Percentiles rank a stretch among this genome's conserved stretches.
These are phyloP conservation scores for Leccinum ochraceum DNA, from an alignment of 768 basidiomycete species.

Conservation along the genomic window DNA sequence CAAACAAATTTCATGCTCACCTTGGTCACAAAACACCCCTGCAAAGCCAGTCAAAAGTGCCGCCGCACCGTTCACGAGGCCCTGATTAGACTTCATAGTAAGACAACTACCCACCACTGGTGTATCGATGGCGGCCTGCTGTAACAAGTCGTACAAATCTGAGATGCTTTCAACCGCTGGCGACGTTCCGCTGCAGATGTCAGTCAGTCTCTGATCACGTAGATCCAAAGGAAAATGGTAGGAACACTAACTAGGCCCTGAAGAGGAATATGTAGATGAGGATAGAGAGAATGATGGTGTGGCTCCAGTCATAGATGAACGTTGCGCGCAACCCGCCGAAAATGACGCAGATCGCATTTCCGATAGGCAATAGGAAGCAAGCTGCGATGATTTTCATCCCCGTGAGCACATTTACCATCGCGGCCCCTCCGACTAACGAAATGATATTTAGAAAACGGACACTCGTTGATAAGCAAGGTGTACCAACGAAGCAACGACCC, in stretches of 20 bases:
- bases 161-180: slow-evolving; percentile 41
- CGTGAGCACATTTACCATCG: slow-evolving; percentile 46
- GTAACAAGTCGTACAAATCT: slow-evolving; percentile 48
- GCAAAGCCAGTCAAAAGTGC: slow-evolving; percentile 43
- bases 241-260: slow-evolving; percentile 30
- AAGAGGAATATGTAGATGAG: slow-evolving; percentile 40
- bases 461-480: not conserved
- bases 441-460: not conserved
- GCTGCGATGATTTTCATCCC: slow-evolving; percentile 47
- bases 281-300: slow-evolving; percentile 46
- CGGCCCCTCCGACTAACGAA: slow-evolving; percentile 44
- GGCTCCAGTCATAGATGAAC: slow-evolving; percentile 47
- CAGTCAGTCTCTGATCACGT: not conserved
- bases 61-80: slow-evolving; percentile 43
- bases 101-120: slow-evolving; percentile 55
- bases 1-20: slow-evolving; percentile 20
- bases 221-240: not conserved
- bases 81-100: slow-evolving; percentile 55
- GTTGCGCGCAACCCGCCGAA: slow-evolving; percentile 46
- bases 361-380: slow-evolving; percentile 47
- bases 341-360: slow-evolving; percentile 44
- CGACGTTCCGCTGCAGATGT: slow-evolving; percentile 34
- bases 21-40: slow-evolving; percentile 53
- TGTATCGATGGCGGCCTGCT: slow-evolving; percentile 42
- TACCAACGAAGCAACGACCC: slow-evolving; percentile 49